Evolutionary conservation across 108 stramenopile species (phyloP), one percentile per base, ranked within the genome.

Genomic region (Fistulifera solaris): DNA sequence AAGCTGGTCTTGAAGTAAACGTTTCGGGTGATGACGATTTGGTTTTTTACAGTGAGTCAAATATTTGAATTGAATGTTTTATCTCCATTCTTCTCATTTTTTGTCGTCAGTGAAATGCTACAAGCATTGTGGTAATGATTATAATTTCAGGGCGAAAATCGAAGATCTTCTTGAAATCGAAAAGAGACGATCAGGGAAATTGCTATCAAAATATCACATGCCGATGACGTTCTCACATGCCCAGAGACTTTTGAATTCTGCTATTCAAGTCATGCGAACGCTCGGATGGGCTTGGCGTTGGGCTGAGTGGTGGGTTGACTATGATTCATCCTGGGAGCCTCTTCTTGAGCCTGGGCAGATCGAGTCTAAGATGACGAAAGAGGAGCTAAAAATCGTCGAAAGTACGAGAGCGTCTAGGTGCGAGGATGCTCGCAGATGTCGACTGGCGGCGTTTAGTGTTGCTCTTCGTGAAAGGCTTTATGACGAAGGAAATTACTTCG

Each of bases 211-310:
- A 56, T 38, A 52, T 42, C 83, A 63, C 53, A 22, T 31, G 13
- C 66, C 46, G 21, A 87, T 87, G 77, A 54, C 70, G 15, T 74
- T 86, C 54, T 51, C 64, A 22, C 70, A 85, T 68, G 86, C 76
- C 43, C 63, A 76, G 14, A 57, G 61, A 17, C 56, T 84, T 16
- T 52, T 83, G 44, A 79, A 85, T 66, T 52, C 67, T 14, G 77
- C 85, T 16, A 79, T 88, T 12, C 38, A 38, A 27, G 79, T 89
- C 2, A 59, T 89, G 67, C 53, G 68, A 17, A 68, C 61, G 15
- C 59, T 93, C 21, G 83, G 91, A 15, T 93, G 91, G 91, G 87
- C 87, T 12, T 93, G 91, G 91, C 65, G 87, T 45, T 93, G 91
- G 91, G 74, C 87, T 16, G 85, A 89, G 51, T 87, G 78, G 70